Conservation (phyloP, 345 rosid genomes). For the Salix arbutifolia region DNA sequence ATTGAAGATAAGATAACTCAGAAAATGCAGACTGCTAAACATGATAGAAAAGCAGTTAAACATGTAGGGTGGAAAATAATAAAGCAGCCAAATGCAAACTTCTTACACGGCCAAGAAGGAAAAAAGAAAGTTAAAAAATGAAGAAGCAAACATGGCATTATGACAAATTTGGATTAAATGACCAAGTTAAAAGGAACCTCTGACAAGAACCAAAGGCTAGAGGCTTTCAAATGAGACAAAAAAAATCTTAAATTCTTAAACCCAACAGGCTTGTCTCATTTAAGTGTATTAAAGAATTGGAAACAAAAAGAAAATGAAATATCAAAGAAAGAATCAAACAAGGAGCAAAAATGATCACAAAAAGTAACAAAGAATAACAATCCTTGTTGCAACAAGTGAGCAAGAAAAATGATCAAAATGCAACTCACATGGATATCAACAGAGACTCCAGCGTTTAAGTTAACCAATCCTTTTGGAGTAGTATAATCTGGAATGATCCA, state of each 20-base stretch:
- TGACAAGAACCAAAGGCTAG: background rate
- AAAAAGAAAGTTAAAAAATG: background rate
- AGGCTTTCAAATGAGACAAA: background rate
- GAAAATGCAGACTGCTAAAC: background rate
- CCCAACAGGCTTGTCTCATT: background rate
- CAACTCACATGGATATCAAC: constrained; percentile 35
- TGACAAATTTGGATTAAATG: background rate
- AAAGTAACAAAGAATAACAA: background rate
- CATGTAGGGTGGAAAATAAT: background rate
- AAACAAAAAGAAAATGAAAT: background rate
- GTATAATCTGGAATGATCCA: constrained; percentile 56
- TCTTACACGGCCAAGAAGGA: background rate
- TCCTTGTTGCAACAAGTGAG: background rate
- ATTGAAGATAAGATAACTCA: background rate
- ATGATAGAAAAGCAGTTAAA: background rate
- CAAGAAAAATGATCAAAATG: constrained; percentile 5
- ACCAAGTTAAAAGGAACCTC: background rate
- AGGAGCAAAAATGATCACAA: background rate
- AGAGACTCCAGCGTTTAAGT: constrained; percentile 10
- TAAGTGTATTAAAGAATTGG: background rate
- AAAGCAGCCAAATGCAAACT: background rate
- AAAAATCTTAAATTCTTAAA: background rate
- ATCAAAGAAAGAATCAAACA: background rate
- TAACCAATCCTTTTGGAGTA: constrained; percentile 18
- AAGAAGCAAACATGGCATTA: background rate